These are phyloP conservation scores for Soucietia sequanensis DNA, from an alignment of 805 yeast genomes.

Conservation along the genomic window DNA sequence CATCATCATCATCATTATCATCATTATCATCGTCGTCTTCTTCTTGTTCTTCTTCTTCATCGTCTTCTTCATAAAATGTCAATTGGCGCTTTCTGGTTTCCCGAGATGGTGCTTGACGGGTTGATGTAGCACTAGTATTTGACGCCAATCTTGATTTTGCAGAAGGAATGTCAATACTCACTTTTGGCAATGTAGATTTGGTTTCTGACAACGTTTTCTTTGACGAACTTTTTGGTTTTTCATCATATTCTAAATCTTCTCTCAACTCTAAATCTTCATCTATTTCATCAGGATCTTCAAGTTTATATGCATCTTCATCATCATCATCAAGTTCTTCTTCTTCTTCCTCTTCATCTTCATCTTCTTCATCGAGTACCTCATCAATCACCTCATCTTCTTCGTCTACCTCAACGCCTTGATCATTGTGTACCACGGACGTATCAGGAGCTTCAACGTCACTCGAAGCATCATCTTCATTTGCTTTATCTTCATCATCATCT, in stretches of 20 bases:
- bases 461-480: too few species aligned
- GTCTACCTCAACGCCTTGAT: conserved; percentile 13
- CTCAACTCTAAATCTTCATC: conserved; percentile 35
- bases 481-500: conserved; percentile 15
- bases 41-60: conserved; percentile 27
- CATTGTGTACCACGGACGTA: conserved; percentile 10
- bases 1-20: conserved; percentile 9
- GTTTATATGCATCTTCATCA: conserved; percentile 26
- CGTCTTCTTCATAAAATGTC: conserved; percentile 38
- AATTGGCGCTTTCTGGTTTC: conserved; percentile 37
- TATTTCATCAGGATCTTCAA: conserved; percentile 36
- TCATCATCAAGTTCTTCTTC: conserved; percentile 15
- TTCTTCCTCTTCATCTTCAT: conserved; percentile 12
- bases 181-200: too few species aligned
- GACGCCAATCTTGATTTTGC: too few species aligned
- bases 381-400: conserved; percentile 14
- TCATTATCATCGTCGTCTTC: conserved; percentile 15
- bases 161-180: too few species aligned
- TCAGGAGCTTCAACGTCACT: conserved; percentile 11
- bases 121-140: conserved; percentile 1
- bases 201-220: too few species aligned
- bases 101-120: conserved; percentile 13
- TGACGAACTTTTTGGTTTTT: conserved; percentile 14
- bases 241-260: conserved; percentile 29
- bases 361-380: conserved; percentile 14